These are phyloP conservation scores for Draba incana DNA, from an alignment of 345 rosid genomes.

Conservation along the genomic window DNA sequence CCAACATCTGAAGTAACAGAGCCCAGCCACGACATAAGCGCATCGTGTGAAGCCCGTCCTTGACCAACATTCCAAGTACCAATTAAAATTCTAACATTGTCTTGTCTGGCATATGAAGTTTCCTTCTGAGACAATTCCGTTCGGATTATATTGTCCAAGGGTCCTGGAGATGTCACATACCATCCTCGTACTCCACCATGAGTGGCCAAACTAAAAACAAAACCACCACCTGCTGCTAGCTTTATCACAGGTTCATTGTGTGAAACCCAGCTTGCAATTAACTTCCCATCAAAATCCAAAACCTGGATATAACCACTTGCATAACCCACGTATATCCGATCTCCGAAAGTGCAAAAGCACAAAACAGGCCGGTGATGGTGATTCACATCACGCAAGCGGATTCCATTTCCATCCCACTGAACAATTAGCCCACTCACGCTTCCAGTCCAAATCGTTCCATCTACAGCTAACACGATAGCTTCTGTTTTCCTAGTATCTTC, in stretches of 20 bases:
- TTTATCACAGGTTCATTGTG: conserved; percentile 83
- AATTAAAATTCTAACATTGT: conserved; percentile 62
- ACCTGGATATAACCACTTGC: conserved; percentile 80
- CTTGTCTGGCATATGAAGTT: conserved; percentile 55
- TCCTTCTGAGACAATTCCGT: conserved; percentile 67
- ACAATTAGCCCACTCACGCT: conserved; percentile 66
- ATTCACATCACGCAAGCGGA: conserved; percentile 64
- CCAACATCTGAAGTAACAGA: conserved; percentile 86
- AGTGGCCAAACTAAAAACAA: conserved; percentile 80
- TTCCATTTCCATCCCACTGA: conserved; percentile 86
- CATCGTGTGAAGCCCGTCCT: conserved; percentile 82
- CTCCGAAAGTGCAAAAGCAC: conserved; percentile 76
- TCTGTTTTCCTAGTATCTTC: conserved; percentile 84
- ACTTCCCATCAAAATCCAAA: conserved; percentile 81
- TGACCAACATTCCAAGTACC: conserved; percentile 99
- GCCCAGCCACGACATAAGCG: conserved; percentile 84
- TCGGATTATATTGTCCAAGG: conserved; percentile 68
- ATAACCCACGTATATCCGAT: conserved; percentile 71
- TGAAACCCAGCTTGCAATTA: conserved; percentile 82
- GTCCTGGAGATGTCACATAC: conserved; percentile 87
- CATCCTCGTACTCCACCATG: conserved; percentile 98
- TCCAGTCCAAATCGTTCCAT: conserved; percentile 87
- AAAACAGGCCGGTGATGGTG: conserved; percentile 64
- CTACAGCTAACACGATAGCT: conserved; percentile 62
- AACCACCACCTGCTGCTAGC: conserved; percentile 68